Evolutionary conservation across 2,329 filamentous ascomycete species (phyloP), one percentile per base, ranked within the genome.

Genomic region (Colletotrichum brevisporum): DNA sequence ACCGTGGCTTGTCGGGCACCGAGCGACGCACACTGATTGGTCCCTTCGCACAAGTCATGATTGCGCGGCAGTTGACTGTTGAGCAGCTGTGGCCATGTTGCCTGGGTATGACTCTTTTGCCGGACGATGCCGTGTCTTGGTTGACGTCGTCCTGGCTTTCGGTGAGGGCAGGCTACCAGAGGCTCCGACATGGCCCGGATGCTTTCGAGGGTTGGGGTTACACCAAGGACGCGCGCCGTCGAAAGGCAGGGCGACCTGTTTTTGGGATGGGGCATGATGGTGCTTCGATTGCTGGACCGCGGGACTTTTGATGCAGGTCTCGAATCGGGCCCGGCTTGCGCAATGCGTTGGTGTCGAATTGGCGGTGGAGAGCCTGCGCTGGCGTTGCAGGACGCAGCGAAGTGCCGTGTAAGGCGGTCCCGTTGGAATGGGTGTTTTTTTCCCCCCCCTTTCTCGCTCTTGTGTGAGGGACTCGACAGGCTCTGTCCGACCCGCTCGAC

Each of bases 291-390:
- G 41, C n/a, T 48, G 64, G 39, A 45, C 26, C 39, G 60, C 53
- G 58, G 65, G 60, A 66, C 48, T 60, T 36, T 36, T 50, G 62
- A 59, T 45, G 62, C 55, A 60, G 63, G 67, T 58, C 63, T 68
- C 53, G 53, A 18, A 70, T 70, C 63, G 63, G 67, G 67, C 57
- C 67, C 63, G 55, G 47, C 50, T 64, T 52, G 62, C 61, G 48
- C 65, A 50, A 51, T 58, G 41, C 27, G 48, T 59, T 48, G 61
- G 62, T 27, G 52, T 48, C 31, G 56, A 36, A 27, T 18, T 21
- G 47, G 65, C 36, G 16, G 50, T 66, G 66, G 60, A 69, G 55
- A 50, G 50, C 48, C 31, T 66, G 54, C 27, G 62, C 53, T 69
- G 66, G 66, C 55, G 43, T 16, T 69, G 62, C 66, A 60, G 63